Conservation (phyloP, 129 eudicot species). For the Centaurea solstitialis region DNA sequence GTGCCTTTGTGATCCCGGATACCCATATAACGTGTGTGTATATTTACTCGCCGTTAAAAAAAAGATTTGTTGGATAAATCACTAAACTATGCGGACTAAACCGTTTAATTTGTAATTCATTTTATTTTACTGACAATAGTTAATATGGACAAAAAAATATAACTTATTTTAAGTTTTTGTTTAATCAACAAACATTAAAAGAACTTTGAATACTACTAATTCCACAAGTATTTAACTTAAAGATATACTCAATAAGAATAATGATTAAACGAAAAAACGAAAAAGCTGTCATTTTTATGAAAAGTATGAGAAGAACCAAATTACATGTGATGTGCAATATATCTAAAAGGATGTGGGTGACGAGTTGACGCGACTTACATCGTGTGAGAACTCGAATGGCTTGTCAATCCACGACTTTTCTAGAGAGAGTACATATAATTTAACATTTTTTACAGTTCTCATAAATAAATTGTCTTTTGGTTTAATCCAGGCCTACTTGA, state of each 20-base stretch:
- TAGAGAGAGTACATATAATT: not conserved
- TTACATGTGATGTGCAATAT: not conserved
- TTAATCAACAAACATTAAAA: no score
- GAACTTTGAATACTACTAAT: no score
- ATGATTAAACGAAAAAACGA: no score
- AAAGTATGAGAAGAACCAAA: not conserved
- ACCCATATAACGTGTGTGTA: no score
- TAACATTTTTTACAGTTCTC: not conserved
- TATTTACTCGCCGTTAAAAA: no score
- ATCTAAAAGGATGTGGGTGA: not conserved
- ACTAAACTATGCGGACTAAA: no score
- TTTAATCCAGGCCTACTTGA: not conserved
- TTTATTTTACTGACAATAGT: not conserved
- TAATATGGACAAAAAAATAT: not conserved
- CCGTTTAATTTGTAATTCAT: not conserved
- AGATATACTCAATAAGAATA: no score
- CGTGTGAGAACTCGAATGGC: not conserved
- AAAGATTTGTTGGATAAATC: not conserved
- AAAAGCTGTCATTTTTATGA: no score
- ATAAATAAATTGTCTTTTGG: not conserved
- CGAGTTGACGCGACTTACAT: not conserved
- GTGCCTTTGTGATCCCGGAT: no score
- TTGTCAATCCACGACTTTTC: not conserved
- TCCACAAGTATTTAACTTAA: no score
- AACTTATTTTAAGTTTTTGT: not conserved